Percentiles rank a stretch among this genome's conserved stretches.
Conservation (phyloP, 768 basidiomycete species). For the Boletus vinaceobasis region DNA sequence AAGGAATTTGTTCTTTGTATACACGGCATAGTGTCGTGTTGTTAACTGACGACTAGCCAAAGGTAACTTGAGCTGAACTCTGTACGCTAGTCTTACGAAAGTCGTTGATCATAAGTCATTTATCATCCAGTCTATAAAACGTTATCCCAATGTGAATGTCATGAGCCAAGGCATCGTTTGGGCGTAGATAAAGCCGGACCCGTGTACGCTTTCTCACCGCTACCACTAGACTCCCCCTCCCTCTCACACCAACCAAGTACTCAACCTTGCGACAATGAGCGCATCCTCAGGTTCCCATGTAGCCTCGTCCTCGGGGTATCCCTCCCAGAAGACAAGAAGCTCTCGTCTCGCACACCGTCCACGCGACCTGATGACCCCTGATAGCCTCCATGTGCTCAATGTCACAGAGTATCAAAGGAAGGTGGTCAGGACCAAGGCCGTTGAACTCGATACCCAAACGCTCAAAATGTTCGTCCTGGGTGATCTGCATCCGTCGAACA, state of each 20-base stretch:
- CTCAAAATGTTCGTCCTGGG: conserved; percentile 58
- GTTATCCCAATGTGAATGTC: conserved; percentile 11
- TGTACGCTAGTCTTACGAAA: not conserved
- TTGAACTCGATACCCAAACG: conserved; percentile 54
- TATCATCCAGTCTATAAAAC: conserved; percentile 4
- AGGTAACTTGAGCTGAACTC: not conserved
- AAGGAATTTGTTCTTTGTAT: conserved; percentile 59
- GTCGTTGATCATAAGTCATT: not conserved
- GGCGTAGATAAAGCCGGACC: conserved; percentile 9
- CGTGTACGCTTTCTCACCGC: conserved; percentile 8
- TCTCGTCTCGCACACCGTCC: conserved; percentile 37
- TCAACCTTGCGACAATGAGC: conserved; percentile 32
- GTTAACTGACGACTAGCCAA: not conserved
- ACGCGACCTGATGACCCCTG: conserved; percentile 34
- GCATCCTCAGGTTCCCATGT: conserved; percentile 56
- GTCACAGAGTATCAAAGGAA: conserved; percentile 63
- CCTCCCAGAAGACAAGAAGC: conserved; percentile 54
- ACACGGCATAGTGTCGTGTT: conserved; percentile 40
- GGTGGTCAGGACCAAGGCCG: conserved; percentile 45
- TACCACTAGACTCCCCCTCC: not conserved
- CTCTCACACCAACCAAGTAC: too few species aligned
- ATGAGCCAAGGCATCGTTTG: not conserved
- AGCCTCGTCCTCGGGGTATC: conserved; percentile 47
- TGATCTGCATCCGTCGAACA: conserved; percentile 60
- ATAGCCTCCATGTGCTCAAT: conserved; percentile 63